Evolutionary conservation across 2,329 filamentous ascomycete species (phyloP).

Genomic region (Cercospora canescens): DNA sequence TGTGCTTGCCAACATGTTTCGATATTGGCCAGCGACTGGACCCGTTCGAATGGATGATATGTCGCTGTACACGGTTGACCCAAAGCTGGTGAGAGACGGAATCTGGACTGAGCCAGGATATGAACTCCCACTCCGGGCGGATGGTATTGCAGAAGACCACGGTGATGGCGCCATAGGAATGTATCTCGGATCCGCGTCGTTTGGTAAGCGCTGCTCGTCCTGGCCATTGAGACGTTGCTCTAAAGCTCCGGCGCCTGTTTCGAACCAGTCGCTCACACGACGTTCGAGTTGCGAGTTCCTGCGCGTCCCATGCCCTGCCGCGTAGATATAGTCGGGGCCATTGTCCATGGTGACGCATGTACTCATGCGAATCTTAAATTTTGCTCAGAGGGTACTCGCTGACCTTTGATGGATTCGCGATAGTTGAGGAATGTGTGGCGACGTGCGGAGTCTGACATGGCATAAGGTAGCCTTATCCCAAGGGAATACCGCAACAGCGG

Average conservation of each 20-base stretch:
- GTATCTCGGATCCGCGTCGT: not conserved
- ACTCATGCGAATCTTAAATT: not conserved
- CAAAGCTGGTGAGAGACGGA: conserved; percentile 14
- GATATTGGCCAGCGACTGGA: not conserved
- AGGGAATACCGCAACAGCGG: not conserved
- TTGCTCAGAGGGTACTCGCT: not conserved
- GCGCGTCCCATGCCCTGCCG: not conserved
- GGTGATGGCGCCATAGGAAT: not conserved
- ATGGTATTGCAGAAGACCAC: conserved; percentile 8
- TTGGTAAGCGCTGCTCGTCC: not conserved
- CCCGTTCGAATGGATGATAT: not conserved
- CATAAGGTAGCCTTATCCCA: not conserved
- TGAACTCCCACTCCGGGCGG: not conserved
- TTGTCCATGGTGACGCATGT: not conserved
- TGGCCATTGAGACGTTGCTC: not conserved
- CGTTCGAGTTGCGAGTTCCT: not conserved
- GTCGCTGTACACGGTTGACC: not conserved
- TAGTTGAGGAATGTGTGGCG: not conserved
- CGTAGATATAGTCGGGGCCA: not conserved
- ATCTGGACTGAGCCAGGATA: not conserved
- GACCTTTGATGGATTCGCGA: not conserved
- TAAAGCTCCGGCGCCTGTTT: not conserved
- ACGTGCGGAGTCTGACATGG: not conserved
- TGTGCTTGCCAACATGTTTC: not conserved
- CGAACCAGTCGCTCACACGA: conserved; percentile 3